Evolutionary conservation across 495 filamentous ascomycete genomes (phyloP).

Genomic region (Entonaema liquescens): DNA sequence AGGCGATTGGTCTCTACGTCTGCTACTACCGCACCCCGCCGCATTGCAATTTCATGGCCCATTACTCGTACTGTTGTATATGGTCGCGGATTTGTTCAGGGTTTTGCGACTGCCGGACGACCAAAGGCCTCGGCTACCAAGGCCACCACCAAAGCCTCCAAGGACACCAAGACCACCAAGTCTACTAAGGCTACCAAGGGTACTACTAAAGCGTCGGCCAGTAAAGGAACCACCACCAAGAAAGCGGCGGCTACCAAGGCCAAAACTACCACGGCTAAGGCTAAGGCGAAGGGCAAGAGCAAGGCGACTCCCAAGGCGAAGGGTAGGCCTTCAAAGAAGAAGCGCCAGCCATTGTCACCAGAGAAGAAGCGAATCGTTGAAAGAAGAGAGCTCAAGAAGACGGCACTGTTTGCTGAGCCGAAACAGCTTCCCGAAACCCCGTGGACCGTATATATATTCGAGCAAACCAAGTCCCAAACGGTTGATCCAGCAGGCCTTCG

Average conservation of each 20-base stretch:
- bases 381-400: slow-evolving; percentile 36
- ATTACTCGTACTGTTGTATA: slow-evolving; percentile 13
- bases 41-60: slow-evolving; percentile 27
- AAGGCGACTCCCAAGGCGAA: slow-evolving; percentile 17
- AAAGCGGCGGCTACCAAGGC: slow-evolving; percentile 28
- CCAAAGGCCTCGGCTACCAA: slow-evolving; percentile 19
- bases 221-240: slow-evolving; percentile 29
- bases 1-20: slow-evolving; percentile 39
- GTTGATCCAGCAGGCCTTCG: neutral
- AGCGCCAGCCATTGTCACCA: slow-evolving; percentile 28
- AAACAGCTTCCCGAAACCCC: neutral
- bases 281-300: slow-evolving; percentile 37
- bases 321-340: slow-evolving; percentile 15
- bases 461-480: slow-evolving; percentile 15
- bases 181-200: slow-evolving; percentile 19
- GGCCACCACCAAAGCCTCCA: slow-evolving; percentile 23
- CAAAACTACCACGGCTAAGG: slow-evolving; percentile 22
- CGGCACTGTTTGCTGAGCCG: slow-evolving; percentile 44
- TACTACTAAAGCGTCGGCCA: neutral
- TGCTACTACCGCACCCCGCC: slow-evolving; percentile 26
- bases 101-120: slow-evolving; percentile 39
- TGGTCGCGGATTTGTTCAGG: slow-evolving; percentile 29
- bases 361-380: slow-evolving; percentile 38
- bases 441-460: slow-evolving; percentile 38
- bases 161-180: slow-evolving; percentile 35